A percentile compares a stretch with the other conserved stretches of the same genome.
phyloP scores from a whole-genome alignment of 2,329 filamentous ascomycete species.

The Arachnopeziza araneosa region DNA sequence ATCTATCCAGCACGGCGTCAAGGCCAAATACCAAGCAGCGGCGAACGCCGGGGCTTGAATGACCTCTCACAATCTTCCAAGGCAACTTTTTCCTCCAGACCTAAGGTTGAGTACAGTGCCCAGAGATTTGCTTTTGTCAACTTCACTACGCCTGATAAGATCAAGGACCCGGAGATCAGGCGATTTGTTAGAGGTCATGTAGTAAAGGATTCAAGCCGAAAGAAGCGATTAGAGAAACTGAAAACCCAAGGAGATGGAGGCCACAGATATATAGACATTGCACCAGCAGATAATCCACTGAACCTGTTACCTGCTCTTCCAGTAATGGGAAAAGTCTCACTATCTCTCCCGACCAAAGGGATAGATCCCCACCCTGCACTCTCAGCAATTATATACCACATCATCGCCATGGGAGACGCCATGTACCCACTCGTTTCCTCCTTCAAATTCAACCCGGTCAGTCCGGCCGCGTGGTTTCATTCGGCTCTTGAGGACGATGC shows the following conservation, averaged over 20 bases:
- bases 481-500: constrained; percentile 18
- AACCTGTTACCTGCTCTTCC: not conserved
- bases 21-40: too few relatives aligned
- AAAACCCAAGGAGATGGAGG: not conserved
- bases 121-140: constrained; percentile 12
- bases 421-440: constrained; percentile 9
- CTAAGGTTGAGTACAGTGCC: not conserved
- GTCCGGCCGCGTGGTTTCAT: constrained; percentile 18
- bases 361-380: constrained; percentile 11
- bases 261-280: not conserved
- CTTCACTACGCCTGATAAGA: constrained; percentile 1
- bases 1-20: not conserved
- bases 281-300: not conserved
- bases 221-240: constrained; percentile 4
- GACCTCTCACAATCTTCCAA: not conserved
- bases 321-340: not conserved
- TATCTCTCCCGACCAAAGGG: not conserved
- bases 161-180: constrained; percentile 6
- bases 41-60: not conserved
- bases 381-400: constrained; percentile 8
- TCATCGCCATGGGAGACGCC: constrained; percentile 4
- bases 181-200: constrained; percentile 8
- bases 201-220: constrained; percentile 5
- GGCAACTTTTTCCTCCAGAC: not conserved
- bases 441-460: constrained; percentile 13